A percentile compares a stretch with the other conserved stretches of the same genome.
phyloP scores from a whole-genome alignment of 495 filamentous ascomycete species.

The Bryoglossum gracile region DNA sequence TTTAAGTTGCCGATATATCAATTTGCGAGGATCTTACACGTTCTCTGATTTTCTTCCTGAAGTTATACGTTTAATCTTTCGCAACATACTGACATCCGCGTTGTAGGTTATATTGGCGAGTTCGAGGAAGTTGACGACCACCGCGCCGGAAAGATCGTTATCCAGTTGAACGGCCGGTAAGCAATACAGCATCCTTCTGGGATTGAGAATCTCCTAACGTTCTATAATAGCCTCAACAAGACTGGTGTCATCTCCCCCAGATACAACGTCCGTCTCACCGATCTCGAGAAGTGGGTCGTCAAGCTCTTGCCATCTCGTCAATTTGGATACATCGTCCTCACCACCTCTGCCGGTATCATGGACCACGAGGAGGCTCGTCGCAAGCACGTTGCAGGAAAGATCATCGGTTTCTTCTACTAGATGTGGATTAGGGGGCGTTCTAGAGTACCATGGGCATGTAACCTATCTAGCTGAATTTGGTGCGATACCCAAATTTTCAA shows the following conservation, averaged over 20 bases:
- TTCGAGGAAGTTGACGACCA: conserved; percentile 99
- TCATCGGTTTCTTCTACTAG: conserved; percentile 97
- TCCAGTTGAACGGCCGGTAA: conserved; percentile 81
- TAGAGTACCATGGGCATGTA: conserved; percentile 23
- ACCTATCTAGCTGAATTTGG: conserved; percentile 20
- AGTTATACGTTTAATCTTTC: conserved; percentile 82
- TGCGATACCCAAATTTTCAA: conserved; percentile 16
- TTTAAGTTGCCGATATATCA: conserved; percentile 99
- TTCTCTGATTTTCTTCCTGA: conserved; percentile 67
- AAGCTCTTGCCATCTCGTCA: conserved; percentile 98
- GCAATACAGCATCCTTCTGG: conserved; percentile 1
- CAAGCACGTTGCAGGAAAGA: conserved; percentile 96
- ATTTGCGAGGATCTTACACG: conserved; percentile 89
- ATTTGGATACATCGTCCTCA: conserved; percentile 98
- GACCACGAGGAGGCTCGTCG: conserved; percentile 98
- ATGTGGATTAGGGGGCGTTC: conserved; percentile 17
- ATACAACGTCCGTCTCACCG: conserved; percentile 95
- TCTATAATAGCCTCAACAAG: conserved; percentile 74
- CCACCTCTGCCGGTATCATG: conserved; percentile 98
- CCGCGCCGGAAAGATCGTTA: conserved; percentile 96
- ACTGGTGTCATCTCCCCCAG: conserved; percentile 96
- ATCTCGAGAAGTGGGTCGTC: conserved; percentile 98
- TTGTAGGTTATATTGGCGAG: conserved; percentile 94
- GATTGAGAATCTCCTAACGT: conserved; percentile 5
- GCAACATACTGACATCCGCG: conserved; percentile 66